Conservation (phyloP, 179 eudicot species). For the Pouteria campechiana region DNA sequence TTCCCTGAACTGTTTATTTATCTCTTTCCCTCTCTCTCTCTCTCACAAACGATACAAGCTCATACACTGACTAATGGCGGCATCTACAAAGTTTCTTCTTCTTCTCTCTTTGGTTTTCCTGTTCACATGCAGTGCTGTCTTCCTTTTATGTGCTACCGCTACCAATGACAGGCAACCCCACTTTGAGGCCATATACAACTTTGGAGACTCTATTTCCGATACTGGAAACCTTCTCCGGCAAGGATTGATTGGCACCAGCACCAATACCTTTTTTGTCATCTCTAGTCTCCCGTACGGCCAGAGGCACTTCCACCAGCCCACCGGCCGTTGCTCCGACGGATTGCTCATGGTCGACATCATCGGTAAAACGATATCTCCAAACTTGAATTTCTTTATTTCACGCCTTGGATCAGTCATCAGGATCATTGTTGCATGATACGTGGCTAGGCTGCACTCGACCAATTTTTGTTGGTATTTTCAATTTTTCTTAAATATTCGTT, state of each 20-base stretch:
- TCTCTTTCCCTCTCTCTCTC: too few species aligned
- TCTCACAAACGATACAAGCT: too few species aligned
- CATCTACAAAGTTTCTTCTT: neutral
- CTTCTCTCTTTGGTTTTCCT: neutral
- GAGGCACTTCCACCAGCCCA: slow-evolving; percentile 1
- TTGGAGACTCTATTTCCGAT: slow-evolving; percentile 6
- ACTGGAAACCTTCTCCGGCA: slow-evolving; percentile 2
- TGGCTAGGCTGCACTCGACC: too few species aligned
- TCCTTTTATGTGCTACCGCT: too few species aligned
- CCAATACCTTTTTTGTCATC: neutral
- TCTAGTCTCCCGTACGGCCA: slow-evolving; percentile 5
- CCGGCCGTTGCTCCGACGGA: slow-evolving; percentile 7
- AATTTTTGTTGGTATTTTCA: too few species aligned
- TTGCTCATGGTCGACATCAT: neutral
- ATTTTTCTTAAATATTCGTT: too few species aligned
- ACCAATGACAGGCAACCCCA: neutral
- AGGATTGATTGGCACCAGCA: neutral
- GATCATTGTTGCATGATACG: too few species aligned
- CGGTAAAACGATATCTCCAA: neutral
- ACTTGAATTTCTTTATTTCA: too few species aligned
- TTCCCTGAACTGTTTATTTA: too few species aligned
- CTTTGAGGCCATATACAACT: neutral
- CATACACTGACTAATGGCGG: too few species aligned
- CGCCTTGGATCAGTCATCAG: too few species aligned
- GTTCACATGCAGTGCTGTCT: neutral